Evolutionary conservation across 2,329 filamentous ascomycete species (phyloP), one percentile per base, ranked within the genome.

Genomic region (Diaporthe vexans): DNA sequence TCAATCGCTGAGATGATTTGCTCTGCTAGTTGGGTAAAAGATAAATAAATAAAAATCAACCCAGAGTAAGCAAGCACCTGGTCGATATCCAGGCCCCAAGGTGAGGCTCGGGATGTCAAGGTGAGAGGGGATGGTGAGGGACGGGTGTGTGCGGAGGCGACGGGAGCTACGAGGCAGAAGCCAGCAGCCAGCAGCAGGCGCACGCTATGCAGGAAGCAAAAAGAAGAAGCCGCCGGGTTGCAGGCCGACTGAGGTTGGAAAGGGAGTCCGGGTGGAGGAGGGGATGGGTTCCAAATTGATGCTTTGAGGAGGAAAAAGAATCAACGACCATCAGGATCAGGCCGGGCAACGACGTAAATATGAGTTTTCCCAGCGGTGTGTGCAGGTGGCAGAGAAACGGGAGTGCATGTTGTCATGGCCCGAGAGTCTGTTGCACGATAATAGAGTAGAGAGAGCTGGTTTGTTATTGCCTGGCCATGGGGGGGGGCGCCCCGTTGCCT

Each of bases 381-480:
- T 67, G 46, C n/a, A 65, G 43, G 29, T 51, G 61, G 61, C 46
- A 67, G 46, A 67, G 63, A 67, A 37, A 52, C 61, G 29, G 29
- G 51, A 24, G 17, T 37, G 46, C 21, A 67, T 67, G 63, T 67
- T 67, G 63, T 67, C 63, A 67, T 52, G 46, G 46, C 43, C 63
- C 48, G n/a, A 19, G 37, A 43, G n/a, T 67, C 19, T 24, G 63
- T 52, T 67, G 63, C 40, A 65, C 52, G 52, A 35, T 54, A 72
- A 72, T 65, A 65, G 46, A 65, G 35, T 37, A 37, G 35, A 43
- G 40, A 19, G 56, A 46, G 56, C 65, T 73, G 57, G 63, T 73
- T 73, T 73, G 72, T 73, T 73, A 73, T 73, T 73, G 63, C 72
- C 65, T 56, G 72, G 65, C 46, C 48, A 24, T 63, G 43, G 57